These are phyloP conservation scores for Dendrothele bispora DNA, from an alignment of 768 basidiomycete species.

Conservation along the genomic window DNA sequence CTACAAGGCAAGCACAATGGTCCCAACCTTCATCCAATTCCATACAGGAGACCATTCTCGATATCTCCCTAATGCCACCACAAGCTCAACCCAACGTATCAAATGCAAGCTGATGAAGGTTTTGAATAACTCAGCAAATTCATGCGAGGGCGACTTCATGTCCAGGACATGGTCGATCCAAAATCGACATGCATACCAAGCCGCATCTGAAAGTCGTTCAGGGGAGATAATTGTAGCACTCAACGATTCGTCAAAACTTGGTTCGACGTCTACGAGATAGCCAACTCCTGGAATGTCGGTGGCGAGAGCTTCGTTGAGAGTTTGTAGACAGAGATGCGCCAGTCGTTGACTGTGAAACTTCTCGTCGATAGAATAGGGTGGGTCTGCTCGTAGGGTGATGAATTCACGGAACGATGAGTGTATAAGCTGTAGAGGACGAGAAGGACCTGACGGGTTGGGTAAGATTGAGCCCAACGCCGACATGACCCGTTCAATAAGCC, in stretches of 20 bases:
- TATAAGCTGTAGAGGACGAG: neutral
- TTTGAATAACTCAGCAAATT: too few species aligned
- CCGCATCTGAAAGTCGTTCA: neutral
- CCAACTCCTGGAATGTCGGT: neutral
- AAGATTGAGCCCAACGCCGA: neutral
- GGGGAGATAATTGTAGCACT: neutral
- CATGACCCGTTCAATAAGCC: neutral
- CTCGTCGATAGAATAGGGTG: neutral
- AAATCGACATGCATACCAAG: neutral
- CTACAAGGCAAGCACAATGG: too few species aligned
- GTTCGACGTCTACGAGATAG: neutral
- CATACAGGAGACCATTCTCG: too few species aligned
- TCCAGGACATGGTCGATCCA: neutral
- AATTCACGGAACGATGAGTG: neutral
- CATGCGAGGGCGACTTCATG: too few species aligned
- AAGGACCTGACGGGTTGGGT: neutral
- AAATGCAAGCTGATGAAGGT: too few species aligned
- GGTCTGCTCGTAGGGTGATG: neutral
- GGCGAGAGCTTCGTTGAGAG: neutral
- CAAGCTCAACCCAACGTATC: neutral
- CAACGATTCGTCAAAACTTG: neutral
- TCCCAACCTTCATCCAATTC: too few species aligned
- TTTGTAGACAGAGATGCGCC: neutral
- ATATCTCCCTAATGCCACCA: neutral
- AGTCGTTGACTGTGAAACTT: neutral